These are phyloP conservation scores for Crataegus laevigata DNA, from an alignment of 306 rosid genomes.

Conservation along the genomic window DNA sequence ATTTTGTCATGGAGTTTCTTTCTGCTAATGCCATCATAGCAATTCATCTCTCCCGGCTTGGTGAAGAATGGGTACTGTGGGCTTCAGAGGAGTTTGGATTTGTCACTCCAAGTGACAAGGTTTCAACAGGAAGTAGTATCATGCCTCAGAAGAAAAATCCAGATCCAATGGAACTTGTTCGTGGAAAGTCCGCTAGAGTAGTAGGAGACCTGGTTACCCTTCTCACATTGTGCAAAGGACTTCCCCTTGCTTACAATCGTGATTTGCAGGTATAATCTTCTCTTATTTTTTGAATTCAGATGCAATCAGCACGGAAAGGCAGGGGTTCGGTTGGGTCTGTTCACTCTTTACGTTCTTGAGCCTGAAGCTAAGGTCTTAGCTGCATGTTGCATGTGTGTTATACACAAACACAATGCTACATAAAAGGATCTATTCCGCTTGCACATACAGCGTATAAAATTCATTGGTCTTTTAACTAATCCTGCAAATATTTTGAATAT, in stretches of 20 bases:
- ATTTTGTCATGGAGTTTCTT: slow-evolving; percentile 80
- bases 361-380: background rate
- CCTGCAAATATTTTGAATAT: background rate
- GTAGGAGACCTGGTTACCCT: slow-evolving; percentile 85
- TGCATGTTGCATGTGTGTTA: background rate
- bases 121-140: slow-evolving; percentile 95
- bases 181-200: slow-evolving; percentile 92
- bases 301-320: background rate
- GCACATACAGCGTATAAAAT: background rate
- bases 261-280: slow-evolving; percentile 70
- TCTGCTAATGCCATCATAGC: slow-evolving; percentile 83
- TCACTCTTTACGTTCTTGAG: background rate
- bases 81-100: slow-evolving; percentile 98
- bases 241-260: slow-evolving; percentile 95
- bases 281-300: background rate
- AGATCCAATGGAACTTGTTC: slow-evolving; percentile 99
- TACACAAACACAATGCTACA: background rate
- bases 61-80: slow-evolving; percentile 99
- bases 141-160: slow-evolving; percentile 99
- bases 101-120: slow-evolving; percentile 81
- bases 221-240: slow-evolving; percentile 92
- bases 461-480: slow-evolving; percentile 1
- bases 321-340: background rate
- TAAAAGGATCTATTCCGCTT: background rate
- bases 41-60: slow-evolving; percentile 94